phyloP scores from a whole-genome alignment of 2,329 filamentous ascomycete species.

The Stagonosporopsis rhizophila region DNA sequence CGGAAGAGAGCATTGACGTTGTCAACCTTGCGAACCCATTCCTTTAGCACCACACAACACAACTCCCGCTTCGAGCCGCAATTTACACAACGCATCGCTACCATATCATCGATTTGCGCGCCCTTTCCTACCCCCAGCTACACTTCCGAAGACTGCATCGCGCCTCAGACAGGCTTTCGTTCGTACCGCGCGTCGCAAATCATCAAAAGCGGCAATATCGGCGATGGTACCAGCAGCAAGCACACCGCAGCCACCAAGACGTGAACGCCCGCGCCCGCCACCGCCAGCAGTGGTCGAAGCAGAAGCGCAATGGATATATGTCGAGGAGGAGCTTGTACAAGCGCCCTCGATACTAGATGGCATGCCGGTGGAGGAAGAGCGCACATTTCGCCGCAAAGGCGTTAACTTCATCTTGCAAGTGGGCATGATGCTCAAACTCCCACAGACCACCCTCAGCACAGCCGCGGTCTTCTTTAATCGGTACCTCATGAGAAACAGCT shows the following conservation, averaged over 20 bases:
- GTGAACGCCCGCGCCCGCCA: slow-evolving; percentile 46
- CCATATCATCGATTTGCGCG: background rate
- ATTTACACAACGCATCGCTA: background rate
- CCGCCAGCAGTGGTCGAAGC: slow-evolving; percentile 60
- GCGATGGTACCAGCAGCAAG: slow-evolving; percentile 41
- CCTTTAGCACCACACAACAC: slow-evolving; percentile 8
- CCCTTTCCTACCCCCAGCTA: background rate
- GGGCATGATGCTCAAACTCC: slow-evolving; percentile 88
- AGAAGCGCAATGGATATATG: slow-evolving; percentile 87
- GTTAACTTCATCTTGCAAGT: slow-evolving; percentile 97
- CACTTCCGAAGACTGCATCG: background rate
- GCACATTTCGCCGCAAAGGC: slow-evolving; percentile 83
- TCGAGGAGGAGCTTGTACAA: slow-evolving; percentile 78
- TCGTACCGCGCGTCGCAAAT: slow-evolving; percentile 2
- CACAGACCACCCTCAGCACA: slow-evolving; percentile 89
- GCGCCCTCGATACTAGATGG: slow-evolving; percentile 87
- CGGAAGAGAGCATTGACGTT: slow-evolving; percentile 19
- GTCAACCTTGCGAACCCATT: slow-evolving; percentile 1
- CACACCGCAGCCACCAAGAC: slow-evolving; percentile 28
- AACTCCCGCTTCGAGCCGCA: background rate
- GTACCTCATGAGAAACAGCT: slow-evolving; percentile 89
- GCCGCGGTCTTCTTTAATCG: slow-evolving; percentile 95
- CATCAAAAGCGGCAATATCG: background rate
- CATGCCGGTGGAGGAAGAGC: slow-evolving; percentile 77
- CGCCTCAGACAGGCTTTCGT: background rate